A percentile compares a stretch with the other conserved stretches of the same genome.
phyloP scores from a whole-genome alignment of 2,329 filamentous ascomycete species.

The Cercospora janseana region DNA sequence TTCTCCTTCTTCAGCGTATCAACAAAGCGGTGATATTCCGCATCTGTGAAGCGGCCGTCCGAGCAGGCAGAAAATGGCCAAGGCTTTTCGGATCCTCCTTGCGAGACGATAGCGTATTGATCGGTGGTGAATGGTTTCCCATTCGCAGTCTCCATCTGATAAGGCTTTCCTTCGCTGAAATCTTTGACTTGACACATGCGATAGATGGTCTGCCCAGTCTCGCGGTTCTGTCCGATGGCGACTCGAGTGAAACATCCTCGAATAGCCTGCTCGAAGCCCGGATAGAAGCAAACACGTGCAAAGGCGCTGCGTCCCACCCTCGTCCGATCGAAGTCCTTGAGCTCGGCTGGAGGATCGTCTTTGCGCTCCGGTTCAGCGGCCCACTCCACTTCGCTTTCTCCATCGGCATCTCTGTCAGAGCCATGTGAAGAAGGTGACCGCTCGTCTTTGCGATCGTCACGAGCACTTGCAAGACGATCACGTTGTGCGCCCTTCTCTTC shows the following conservation, averaged over 20 bases:
- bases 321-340: slow-evolving; percentile 80
- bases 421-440: slow-evolving; percentile 44
- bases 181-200: slow-evolving; percentile 86
- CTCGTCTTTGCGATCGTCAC: slow-evolving; percentile 48
- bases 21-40: slow-evolving; percentile 79
- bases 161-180: slow-evolving; percentile 75
- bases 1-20: slow-evolving; percentile 70
- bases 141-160: slow-evolving; percentile 72
- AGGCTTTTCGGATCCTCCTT: slow-evolving; percentile 78
- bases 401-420: slow-evolving; percentile 59
- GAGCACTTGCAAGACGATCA: slow-evolving; percentile 23
- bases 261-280: slow-evolving; percentile 79
- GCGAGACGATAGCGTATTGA: slow-evolving; percentile 75
- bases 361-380: slow-evolving; percentile 54
- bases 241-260: slow-evolving; percentile 82
- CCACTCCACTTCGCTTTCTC: slow-evolving; percentile 79
- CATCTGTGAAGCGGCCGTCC: slow-evolving; percentile 73
- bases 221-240: slow-evolving; percentile 71
- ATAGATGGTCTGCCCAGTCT: slow-evolving; percentile 72
- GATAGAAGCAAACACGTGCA: slow-evolving; percentile 87
- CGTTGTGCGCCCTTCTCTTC: slow-evolving; percentile 61
- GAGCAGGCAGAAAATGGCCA: slow-evolving; percentile 92
- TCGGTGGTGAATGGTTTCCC: slow-evolving; percentile 79
- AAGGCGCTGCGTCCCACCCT: slow-evolving; percentile 84
- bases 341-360: slow-evolving; percentile 66